Evolutionary conservation across 2,329 filamentous ascomycete genomes (phyloP).

Genomic region (Fusarium redolens): DNA sequence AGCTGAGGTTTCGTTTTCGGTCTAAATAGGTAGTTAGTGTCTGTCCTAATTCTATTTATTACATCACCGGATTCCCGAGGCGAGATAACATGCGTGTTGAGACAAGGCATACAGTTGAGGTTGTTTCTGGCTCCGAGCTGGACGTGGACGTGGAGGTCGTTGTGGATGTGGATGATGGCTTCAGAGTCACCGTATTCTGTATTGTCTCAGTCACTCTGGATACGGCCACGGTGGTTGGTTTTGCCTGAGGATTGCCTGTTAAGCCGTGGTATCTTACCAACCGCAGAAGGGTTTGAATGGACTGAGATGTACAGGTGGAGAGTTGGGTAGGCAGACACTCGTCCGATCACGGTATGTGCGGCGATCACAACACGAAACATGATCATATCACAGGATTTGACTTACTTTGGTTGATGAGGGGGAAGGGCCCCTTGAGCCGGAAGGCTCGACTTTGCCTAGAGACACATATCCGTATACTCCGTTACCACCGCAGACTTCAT

Average conservation of each 20-base stretch:
- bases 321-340: conserved; percentile 35
- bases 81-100: conserved; percentile 30
- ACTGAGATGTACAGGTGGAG: conserved; percentile 23
- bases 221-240: conserved; percentile 43
- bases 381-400: conserved; percentile 28
- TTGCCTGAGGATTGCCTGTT: conserved; percentile 46
- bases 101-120: conserved; percentile 54
- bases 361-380: conserved; percentile 35
- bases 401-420: conserved; percentile 47
- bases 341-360: conserved; percentile 34
- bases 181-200: conserved; percentile 48
- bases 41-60: conserved; percentile 5
- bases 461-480: conserved; percentile 74
- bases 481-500: conserved; percentile 73
- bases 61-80: conserved; percentile 36
- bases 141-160: conserved; percentile 40
- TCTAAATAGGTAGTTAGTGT: conserved; percentile 33
- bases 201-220: conserved; percentile 52
- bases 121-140: conserved; percentile 44
- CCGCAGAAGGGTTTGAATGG: conserved; percentile 13
- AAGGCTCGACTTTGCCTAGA: conserved; percentile 60
- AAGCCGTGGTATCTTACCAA: conserved; percentile 45
- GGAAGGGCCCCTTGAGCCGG: conserved; percentile 62
- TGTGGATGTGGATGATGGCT: conserved; percentile 35
- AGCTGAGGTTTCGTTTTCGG: conserved; percentile 39